phyloP scores from a whole-genome alignment of 331 rosid species.

The Stylosanthes scabra region DNA sequence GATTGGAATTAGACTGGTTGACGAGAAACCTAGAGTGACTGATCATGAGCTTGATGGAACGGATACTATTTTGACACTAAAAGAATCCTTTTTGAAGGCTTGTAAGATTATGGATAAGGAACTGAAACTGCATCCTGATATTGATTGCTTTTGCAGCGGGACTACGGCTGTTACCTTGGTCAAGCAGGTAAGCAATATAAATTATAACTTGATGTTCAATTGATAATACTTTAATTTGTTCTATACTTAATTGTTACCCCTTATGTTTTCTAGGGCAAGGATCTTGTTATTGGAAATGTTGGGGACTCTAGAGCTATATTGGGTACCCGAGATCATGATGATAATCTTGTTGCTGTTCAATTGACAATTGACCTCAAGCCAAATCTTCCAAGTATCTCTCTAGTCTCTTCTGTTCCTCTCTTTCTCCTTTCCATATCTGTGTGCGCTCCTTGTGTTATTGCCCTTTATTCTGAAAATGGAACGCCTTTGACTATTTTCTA shows the following conservation, averaged over 20 bases:
- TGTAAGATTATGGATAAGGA: conserved; percentile 81
- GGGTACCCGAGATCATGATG: conserved; percentile 66
- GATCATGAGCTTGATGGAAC: conserved; percentile 43
- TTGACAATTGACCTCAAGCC: conserved; percentile 83
- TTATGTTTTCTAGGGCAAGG: conserved; percentile 56
- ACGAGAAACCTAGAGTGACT: conserved; percentile 22
- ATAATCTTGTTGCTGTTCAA: conserved; percentile 67
- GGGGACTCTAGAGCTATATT: conserved; percentile 89
- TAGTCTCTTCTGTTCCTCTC: conserved; percentile 32
- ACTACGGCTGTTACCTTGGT: conserved; percentile 82
- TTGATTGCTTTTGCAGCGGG: conserved; percentile 86
- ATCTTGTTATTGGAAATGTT: conserved; percentile 74
- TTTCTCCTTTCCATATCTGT: neutral
- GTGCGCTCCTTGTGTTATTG: conserved; percentile 7
- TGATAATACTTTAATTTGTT: conserved; percentile 4
- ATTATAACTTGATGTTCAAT: conserved; percentile 9
- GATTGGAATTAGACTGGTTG: conserved; percentile 31
- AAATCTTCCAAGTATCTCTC: conserved; percentile 66
- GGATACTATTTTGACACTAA: conserved; percentile 48
- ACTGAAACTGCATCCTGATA: conserved; percentile 67
- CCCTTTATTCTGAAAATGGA: conserved; percentile 3
- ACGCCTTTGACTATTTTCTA: neutral
- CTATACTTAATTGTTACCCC: conserved; percentile 17
- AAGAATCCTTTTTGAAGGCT: conserved; percentile 68
- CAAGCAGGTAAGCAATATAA: conserved; percentile 64